Evolutionary conservation across 305 asterid genomes (phyloP), one percentile per base, ranked within the genome.

Genomic region (Fraxinus sp.): DNA sequence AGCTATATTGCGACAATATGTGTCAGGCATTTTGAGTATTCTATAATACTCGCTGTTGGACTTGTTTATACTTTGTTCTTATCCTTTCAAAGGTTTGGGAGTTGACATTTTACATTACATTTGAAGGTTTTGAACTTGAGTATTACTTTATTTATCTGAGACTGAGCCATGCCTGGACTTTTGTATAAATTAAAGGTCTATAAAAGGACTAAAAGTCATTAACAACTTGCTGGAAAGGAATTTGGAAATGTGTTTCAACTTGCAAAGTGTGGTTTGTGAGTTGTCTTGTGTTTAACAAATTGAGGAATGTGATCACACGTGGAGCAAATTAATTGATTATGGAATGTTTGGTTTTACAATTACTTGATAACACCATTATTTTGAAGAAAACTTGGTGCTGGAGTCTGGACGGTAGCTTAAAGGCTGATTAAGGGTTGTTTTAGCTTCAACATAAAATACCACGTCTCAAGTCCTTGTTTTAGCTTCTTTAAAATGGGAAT

Each of bases 121-220:
- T 55, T 3, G 26, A n/a, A 49, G 79, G 75, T 43, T 37, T 77
- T 82, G 77, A 18, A 75, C 9, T 59, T 59, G 68, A 18, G 68
- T 18, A 57, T 59, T 18, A 22, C 14, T 22, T 62, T 62, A 57
- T 59, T 59, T 8, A 62, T 22, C 13, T 2, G 32, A 20, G 70
- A 49, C 13, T 0, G 41, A 64, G 39, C 49, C 18, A 59, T 75
- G 76, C 37, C 14, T 26, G 0, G 35, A 68, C 10, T 46, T 18
- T n/a, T 43, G 73, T 49, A 28, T 81, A 7, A 30, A 62, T 82
- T 35, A 37, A 62, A 20, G 55, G 32, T 75, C 16, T 2, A 7
- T 35, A 18, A 59, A 59, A 84, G 81, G 28, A 64, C 72, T 75
- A 24, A 80, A 78, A 46, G 90, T 87, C 88, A 83, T 75, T 62